phyloP scores from a whole-genome alignment of 495 filamentous ascomycete species.

The Cenococcum geophilum region DNA sequence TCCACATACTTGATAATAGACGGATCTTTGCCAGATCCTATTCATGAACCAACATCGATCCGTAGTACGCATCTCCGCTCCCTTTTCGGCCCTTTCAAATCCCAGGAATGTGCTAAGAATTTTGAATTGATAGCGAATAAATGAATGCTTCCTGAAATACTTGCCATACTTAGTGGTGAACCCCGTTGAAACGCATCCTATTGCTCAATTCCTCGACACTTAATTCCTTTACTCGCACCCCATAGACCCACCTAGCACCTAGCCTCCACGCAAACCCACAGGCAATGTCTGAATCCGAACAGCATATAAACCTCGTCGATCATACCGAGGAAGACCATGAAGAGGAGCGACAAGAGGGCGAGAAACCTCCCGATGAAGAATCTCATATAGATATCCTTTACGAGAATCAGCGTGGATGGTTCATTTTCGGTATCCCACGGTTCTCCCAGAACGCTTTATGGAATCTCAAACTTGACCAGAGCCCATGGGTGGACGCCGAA shows the following conservation, averaged over 20 bases:
- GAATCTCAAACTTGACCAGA: constrained; percentile 63
- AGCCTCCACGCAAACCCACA: background rate
- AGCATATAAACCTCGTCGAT: constrained; percentile 56
- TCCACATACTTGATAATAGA: constrained; percentile 16
- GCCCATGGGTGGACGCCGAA: constrained; percentile 74
- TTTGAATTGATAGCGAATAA: too few species aligned
- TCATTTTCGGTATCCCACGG: constrained; percentile 80
- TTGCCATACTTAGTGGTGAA: too few species aligned
- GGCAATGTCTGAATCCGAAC: constrained; percentile 45
- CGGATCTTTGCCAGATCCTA: too few species aligned
- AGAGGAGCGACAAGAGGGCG: constrained; percentile 16
- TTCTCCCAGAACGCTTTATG: constrained; percentile 83
- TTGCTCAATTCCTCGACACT: background rate
- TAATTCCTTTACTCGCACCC: background rate
- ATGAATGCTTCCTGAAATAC: too few species aligned
- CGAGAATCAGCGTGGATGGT: constrained; percentile 65
- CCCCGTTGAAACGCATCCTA: too few species aligned
- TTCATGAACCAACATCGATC: too few species aligned
- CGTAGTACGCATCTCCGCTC: too few species aligned
- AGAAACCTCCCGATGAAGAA: constrained; percentile 22
- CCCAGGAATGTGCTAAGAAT: too few species aligned
- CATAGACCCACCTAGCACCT: background rate
- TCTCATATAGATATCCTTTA: constrained; percentile 79
- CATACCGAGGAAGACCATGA: constrained; percentile 34
- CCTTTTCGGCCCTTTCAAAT: too few species aligned